Conservation (phyloP, 129 eudicot genomes). For the Artemisia tridentata region DNA sequence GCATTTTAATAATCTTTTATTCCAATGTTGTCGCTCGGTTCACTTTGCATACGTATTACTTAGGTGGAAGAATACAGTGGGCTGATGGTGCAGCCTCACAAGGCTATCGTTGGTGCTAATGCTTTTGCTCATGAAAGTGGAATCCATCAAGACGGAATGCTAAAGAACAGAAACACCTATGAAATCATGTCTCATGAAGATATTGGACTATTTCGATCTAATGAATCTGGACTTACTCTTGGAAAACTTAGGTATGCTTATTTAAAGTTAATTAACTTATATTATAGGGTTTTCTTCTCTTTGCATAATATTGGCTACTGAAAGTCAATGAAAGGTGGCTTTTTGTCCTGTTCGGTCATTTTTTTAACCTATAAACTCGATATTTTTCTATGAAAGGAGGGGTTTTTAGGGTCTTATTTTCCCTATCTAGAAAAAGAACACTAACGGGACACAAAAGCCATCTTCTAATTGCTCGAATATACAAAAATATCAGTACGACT, state of each 20-base stretch:
- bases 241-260: constrained; percentile 43
- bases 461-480: no score
- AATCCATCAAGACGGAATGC: constrained; percentile 94
- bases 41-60: constrained; percentile 19
- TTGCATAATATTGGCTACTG: no score
- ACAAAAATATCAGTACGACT: no score
- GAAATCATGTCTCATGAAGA: constrained; percentile 91
- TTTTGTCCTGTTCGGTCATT: no score
- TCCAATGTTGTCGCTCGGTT: neutral
- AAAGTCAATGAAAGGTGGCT: no score
- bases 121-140: constrained; percentile 96
- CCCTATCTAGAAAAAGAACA: no score
- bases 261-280: neutral
- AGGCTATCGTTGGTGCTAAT: constrained; percentile 90
- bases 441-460: no score
- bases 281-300: neutral
- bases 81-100: constrained; percentile 74
- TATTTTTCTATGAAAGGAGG: no score
- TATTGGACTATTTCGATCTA: constrained; percentile 70
- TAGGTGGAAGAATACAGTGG: constrained; percentile 89
- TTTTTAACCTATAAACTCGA: no score
- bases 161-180: constrained; percentile 72
- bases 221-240: constrained; percentile 86
- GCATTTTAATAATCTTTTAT: neutral
- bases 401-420: no score